Conservation (phyloP, 805 yeast species). For the Candida maesae region DNA sequence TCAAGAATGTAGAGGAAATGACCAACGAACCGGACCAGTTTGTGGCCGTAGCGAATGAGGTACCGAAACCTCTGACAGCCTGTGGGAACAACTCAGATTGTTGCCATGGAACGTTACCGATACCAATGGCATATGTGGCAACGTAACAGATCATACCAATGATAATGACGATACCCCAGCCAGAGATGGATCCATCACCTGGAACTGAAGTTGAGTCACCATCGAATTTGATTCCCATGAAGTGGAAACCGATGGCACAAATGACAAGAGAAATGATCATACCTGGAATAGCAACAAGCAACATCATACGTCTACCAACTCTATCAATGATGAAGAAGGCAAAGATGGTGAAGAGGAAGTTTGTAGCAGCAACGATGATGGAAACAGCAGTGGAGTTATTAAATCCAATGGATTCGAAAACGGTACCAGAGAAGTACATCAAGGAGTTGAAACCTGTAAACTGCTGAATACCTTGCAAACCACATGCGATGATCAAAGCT, state of each 20-base stretch:
- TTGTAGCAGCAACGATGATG: conserved; percentile 89
- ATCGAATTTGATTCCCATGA: conserved; percentile 57
- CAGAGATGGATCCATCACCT: conserved; percentile 40
- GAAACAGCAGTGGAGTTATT: conserved; percentile 91
- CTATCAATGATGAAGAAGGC: conserved; percentile 86
- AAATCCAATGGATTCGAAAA: conserved; percentile 89
- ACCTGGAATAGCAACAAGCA: conserved; percentile 78
- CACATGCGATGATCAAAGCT: conserved; percentile 87
- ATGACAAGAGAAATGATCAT: conserved; percentile 74
- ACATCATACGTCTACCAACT: conserved; percentile 82
- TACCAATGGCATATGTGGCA: conserved; percentile 89
- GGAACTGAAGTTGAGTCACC: conserved; percentile 40
- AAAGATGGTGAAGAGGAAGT: conserved; percentile 79
- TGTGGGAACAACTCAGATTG: conserved; percentile 95
- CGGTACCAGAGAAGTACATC: conserved; percentile 92
- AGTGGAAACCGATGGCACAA: conserved; percentile 91
- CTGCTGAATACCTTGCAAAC: conserved; percentile 94
- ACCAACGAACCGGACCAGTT: conserved; percentile 95
- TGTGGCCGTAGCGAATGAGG: conserved; percentile 85
- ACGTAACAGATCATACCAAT: conserved; percentile 83
- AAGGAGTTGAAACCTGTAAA: conserved; percentile 95
- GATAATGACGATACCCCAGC: conserved; percentile 88
- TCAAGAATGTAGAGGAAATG: conserved; percentile 86
- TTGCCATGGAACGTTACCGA: conserved; percentile 98
- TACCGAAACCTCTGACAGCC: conserved; percentile 88